These are phyloP conservation scores for Micractinium sp. DNA, from an alignment of 139 green algal genomes.

Conservation along the genomic window DNA sequence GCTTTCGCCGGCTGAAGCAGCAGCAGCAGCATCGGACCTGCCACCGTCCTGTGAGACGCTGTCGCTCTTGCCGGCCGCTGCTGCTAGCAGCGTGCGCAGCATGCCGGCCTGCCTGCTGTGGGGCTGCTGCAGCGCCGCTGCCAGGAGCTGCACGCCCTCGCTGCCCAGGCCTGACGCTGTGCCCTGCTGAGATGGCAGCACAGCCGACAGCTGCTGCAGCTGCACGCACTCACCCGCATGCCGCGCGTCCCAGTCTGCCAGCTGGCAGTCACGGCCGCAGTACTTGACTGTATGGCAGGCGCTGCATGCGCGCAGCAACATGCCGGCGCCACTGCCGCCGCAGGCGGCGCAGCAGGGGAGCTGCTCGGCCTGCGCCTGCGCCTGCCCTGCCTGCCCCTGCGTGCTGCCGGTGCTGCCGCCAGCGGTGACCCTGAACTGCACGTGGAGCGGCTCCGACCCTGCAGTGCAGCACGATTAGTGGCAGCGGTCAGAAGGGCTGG, in stretches of 20 bases:
- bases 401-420: not conserved
- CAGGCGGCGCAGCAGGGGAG: conserved; percentile 1
- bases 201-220: conserved; percentile 6
- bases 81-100: not conserved
- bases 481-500: no score
- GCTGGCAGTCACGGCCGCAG: conserved; percentile 6
- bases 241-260: not conserved
- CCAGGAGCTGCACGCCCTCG: not conserved
- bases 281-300: not conserved
- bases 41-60: not conserved
- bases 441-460: not conserved
- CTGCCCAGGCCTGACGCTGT: not conserved
- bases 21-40: no score
- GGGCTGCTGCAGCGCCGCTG: not conserved
- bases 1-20: no score
- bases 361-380: not conserved
- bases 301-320: not conserved
- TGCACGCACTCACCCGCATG: conserved; percentile 2
- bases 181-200: not conserved
- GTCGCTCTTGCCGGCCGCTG: not conserved
- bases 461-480: no score
- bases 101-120: not conserved
- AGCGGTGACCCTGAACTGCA: not conserved
- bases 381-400: not conserved
- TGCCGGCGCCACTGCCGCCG: not conserved